phyloP scores from a whole-genome alignment of 2,329 filamentous ascomycete species.

The Graphium sp. region DNA sequence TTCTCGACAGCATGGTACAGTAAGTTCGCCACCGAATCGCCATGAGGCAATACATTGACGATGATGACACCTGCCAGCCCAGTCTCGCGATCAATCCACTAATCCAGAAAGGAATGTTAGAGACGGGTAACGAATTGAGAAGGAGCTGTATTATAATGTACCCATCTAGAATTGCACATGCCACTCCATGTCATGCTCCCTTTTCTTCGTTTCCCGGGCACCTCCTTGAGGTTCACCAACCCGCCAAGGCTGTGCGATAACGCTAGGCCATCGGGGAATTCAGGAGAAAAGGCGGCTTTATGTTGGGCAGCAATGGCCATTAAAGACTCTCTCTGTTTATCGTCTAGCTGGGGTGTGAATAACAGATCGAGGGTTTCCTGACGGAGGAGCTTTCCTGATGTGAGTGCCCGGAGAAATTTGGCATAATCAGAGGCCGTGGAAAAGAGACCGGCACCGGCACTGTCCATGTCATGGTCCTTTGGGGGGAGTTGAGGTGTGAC shows the following conservation, averaged over 20 bases:
- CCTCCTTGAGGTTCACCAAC: constrained; percentile 18
- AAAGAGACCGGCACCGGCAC: constrained; percentile 17
- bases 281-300: constrained; percentile 14
- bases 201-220: constrained; percentile 19
- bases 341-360: constrained; percentile 15
- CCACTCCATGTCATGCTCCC: constrained; percentile 26
- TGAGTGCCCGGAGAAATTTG: constrained; percentile 11
- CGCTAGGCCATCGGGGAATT: constrained; percentile 13
- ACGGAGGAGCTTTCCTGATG: constrained; percentile 9
- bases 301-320: constrained; percentile 6
- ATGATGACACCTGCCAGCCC: constrained; percentile 6
- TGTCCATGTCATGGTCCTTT: constrained; percentile 11
- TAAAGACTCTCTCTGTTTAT: constrained; percentile 10
- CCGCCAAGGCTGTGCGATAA: constrained; percentile 21
- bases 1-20: constrained; percentile 21
- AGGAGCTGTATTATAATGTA: too few species aligned
- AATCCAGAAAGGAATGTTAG: neutral
- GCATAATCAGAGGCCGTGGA: constrained; percentile 14
- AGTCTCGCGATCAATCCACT: constrained; percentile 14
- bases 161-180: constrained; percentile 23
- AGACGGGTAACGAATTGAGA: neutral
- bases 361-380: constrained; percentile 10
- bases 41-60: constrained; percentile 14
- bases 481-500: too few species aligned
- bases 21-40: constrained; percentile 15